These are phyloP conservation scores for Cryphonectria carpinicola DNA, from an alignment of 2,329 filamentous ascomycete genomes.

Conservation along the genomic window DNA sequence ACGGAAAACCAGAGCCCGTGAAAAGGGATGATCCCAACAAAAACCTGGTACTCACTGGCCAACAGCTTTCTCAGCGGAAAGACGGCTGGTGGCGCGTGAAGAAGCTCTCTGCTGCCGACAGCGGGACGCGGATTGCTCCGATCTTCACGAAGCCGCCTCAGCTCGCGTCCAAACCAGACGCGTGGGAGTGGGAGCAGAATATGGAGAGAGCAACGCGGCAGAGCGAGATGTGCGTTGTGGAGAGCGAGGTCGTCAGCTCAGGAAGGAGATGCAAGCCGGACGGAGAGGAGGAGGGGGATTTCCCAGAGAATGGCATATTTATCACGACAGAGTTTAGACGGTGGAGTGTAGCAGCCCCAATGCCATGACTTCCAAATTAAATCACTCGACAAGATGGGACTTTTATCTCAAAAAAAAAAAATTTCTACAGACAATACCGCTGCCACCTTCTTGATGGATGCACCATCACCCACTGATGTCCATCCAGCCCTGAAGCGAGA, in stretches of 20 bases:
- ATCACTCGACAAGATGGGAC: not conserved
- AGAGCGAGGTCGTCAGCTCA: conserved; percentile 9
- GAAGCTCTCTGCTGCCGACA: conserved; percentile 23
- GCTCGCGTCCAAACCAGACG: conserved; percentile 3
- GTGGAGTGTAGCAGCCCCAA: conserved; percentile 1
- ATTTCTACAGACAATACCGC: no score
- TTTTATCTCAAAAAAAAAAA: not conserved
- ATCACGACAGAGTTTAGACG: conserved; percentile 15
- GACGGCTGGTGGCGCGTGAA: conserved; percentile 17
- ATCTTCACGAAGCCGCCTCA: conserved; percentile 22
- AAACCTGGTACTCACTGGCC: conserved; percentile 9
- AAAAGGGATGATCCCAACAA: conserved; percentile 38
- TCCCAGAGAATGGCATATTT: conserved; percentile 7
- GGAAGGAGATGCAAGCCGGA: not conserved
- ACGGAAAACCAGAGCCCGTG: conserved; percentile 23
- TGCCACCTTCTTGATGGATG: not conserved
- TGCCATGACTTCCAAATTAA: not conserved
- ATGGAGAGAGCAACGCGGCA: conserved; percentile 6
- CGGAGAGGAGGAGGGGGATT: not conserved
- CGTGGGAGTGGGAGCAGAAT: conserved; percentile 9
- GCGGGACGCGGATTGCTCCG: conserved; percentile 6
- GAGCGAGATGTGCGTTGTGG: not conserved
- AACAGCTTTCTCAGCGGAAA: not conserved
- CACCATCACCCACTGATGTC: not conserved
- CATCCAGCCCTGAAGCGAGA: not conserved